Evolutionary conservation across 345 rosid genomes (phyloP).

Genomic region (Laguncularia racemosa): DNA sequence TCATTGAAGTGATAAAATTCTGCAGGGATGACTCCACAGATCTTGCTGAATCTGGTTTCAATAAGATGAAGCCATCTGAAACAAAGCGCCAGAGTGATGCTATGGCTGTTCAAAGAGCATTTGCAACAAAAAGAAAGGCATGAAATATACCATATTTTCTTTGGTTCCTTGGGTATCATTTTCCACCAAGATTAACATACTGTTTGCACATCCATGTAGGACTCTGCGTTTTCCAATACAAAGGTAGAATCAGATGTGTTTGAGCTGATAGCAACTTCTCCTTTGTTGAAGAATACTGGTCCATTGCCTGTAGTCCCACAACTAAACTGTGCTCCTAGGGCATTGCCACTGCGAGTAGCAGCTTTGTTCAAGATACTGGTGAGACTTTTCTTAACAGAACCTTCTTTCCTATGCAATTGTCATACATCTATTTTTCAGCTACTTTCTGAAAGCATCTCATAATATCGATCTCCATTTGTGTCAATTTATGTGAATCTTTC

Average conservation of each 20-base stretch:
- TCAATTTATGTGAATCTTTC: too few relatives aligned
- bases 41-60: slow-evolving; percentile 34
- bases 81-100: slow-evolving; percentile 80
- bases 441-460: too few relatives aligned
- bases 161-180: too few relatives aligned
- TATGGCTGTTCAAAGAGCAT: slow-evolving; percentile 81
- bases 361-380: slow-evolving; percentile 87
- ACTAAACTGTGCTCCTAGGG: slow-evolving; percentile 48
- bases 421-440: too few relatives aligned
- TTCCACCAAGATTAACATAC: too few relatives aligned
- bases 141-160: slow-evolving; percentile 1
- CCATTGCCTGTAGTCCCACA: slow-evolving; percentile 67
- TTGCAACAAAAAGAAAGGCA: slow-evolving; percentile 67
- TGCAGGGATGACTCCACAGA: slow-evolving; percentile 61
- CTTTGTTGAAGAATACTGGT: slow-evolving; percentile 24
- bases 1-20: slow-evolving; percentile 8
- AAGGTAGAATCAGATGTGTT: slow-evolving; percentile 55
- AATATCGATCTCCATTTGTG: too few relatives aligned
- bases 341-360: slow-evolving; percentile 79
- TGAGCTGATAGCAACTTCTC: slow-evolving; percentile 63
- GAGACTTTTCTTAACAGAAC: slow-evolving; percentile 16
- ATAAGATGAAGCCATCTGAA: slow-evolving; percentile 36
- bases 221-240: slow-evolving; percentile 38
- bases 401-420: not conserved
- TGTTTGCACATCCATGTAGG: slow-evolving; percentile 22